A percentile compares a stretch with the other conserved stretches of the same genome.
These are phyloP conservation scores for Fusarium nodosum DNA, from an alignment of 2,329 filamentous ascomycete species.

Conservation along the genomic window DNA sequence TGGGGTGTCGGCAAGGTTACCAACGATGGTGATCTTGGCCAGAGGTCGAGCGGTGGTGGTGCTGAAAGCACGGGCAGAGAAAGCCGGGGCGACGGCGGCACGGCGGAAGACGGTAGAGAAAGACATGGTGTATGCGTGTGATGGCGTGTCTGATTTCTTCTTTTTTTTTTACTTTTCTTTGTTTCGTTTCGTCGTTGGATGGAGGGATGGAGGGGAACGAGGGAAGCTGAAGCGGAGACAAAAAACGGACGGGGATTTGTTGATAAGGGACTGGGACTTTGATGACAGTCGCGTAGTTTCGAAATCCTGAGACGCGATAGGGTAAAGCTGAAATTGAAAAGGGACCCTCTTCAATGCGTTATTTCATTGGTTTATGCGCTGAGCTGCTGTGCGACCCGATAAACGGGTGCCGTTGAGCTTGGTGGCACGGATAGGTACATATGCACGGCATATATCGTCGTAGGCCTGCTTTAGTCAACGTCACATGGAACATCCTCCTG, in stretches of 20 bases:
- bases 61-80: slow-evolving; percentile 79
- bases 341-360: slow-evolving; percentile 29
- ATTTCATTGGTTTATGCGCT: slow-evolving; percentile 20
- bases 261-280: slow-evolving; percentile 29
- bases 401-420: slow-evolving; percentile 24
- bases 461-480: not conserved
- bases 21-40: slow-evolving; percentile 88
- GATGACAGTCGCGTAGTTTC: slow-evolving; percentile 40
- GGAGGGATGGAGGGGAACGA: slow-evolving; percentile 5
- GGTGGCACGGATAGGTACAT: slow-evolving; percentile 27
- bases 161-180: not conserved
- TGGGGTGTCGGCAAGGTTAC: slow-evolving; percentile 83
- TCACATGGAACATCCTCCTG: not conserved
- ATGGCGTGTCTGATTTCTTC: not conserved
- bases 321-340: slow-evolving; percentile 34
- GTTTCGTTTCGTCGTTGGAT: slow-evolving; percentile 17
- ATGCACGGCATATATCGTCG: not conserved
- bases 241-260: slow-evolving; percentile 13
- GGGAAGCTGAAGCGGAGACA: slow-evolving; percentile 16
- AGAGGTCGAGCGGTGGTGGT: slow-evolving; percentile 74
- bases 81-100: slow-evolving; percentile 62
- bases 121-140: slow-evolving; percentile 54
- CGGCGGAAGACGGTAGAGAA: slow-evolving; percentile 68
- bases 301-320: slow-evolving; percentile 37
- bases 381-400: slow-evolving; percentile 12